Base-by-base conservation (phyloP, 2,329 filamentous ascomycete species). In the Cercospora sp. region DNA sequence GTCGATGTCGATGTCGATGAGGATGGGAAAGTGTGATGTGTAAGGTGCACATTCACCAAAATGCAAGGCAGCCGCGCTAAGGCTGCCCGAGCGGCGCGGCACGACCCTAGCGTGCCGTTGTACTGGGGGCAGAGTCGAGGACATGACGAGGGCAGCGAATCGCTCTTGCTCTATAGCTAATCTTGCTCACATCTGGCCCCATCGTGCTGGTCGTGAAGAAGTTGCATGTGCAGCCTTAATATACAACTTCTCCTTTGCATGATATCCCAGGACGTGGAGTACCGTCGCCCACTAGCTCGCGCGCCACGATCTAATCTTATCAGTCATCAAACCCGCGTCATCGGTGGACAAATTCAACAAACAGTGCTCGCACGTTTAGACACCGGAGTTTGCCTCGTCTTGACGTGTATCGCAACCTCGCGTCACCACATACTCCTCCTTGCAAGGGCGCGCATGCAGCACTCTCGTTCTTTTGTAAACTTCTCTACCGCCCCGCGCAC, bases 341-440 rank as follows among this genome's bases (percentile, higher is more conserved):
- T 59, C 55, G 55, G 55, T 59, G 28, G 28, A 34, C 55, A 59
- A 59, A 59, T 59, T 59, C 55, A 37, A 59, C 55, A 37, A 24
- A 32, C 55, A 59, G 18, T 37, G 28, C 28, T 37, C 8, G 55
- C 28, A 37, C 28, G 37, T 37, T 13, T 30, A 37, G 55, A 59
- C 55, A 59, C 28, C 55, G 55, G 32, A 37, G 10, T 37, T 24
- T 37, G n/a, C 55, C 28, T 58, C 53, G 16, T 59, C 55, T 59
- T 59, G 5, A n/a, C 55, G 16, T 59, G 3, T 34, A 9, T 37
- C 3, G 30, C 55, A 59, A 13, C 28, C 21, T n/a, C 28, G 13
- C 7, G 16, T 58, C 55, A 10, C 13, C 30, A 12, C 55, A 58
- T 5, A 18, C 21, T 16, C 10, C 21, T 28, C 13, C 49, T 9